Evolutionary conservation across 768 basidiomycete species (phyloP), one percentile per base, ranked within the genome.

Genomic region (Naematelia aurantialba): DNA sequence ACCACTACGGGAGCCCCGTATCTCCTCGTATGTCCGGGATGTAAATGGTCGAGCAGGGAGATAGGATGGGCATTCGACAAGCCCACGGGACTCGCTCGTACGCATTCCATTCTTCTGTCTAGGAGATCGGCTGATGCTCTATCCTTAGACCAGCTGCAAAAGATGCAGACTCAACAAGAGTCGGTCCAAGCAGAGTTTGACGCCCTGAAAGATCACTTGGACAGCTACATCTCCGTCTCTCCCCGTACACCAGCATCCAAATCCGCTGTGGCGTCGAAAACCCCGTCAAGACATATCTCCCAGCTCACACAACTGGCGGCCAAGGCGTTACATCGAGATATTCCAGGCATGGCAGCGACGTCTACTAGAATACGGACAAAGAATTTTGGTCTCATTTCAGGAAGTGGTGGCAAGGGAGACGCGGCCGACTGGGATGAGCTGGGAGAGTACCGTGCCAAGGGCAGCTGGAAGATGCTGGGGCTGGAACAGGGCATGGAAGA

Each of bases 1-100:
- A 57, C 45, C 5, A 29, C 47, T 0, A 19, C 46, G 22, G 89
- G 91, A 69, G 85, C 91, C 0, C 91, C 91, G 0, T 98, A 91
- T 80, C 85, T 90, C 70, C 81, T 99, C 1, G 87, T 87, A 70
- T 99, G 96, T 78, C 87, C 89, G 62, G 85, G 87, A 73, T 99
- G 96, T 68, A 82, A 89, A 73, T 99, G 96, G 94, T 89, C 92
- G 74, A 96, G 92, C 59, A 85, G 86, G 1, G 86, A 91, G 75
- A 85, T 92, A 1, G 90, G 88, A 0, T 89, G 93, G 70, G 88
- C 85, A 11, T 98, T 98, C 67, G 93, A 97, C 71, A 99, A 98
- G 74, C 89, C 93, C 0, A 96, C 93, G 0, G 92, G 94, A 14
- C 83, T 99, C 26, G 92, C 93, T 60, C 85, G 94, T 94, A 59